A percentile compares a stretch with the other conserved stretches of the same genome.
phyloP scores from a whole-genome alignment of 176 grass and related monocot genomes.

The Bonia amplexicaulis region DNA sequence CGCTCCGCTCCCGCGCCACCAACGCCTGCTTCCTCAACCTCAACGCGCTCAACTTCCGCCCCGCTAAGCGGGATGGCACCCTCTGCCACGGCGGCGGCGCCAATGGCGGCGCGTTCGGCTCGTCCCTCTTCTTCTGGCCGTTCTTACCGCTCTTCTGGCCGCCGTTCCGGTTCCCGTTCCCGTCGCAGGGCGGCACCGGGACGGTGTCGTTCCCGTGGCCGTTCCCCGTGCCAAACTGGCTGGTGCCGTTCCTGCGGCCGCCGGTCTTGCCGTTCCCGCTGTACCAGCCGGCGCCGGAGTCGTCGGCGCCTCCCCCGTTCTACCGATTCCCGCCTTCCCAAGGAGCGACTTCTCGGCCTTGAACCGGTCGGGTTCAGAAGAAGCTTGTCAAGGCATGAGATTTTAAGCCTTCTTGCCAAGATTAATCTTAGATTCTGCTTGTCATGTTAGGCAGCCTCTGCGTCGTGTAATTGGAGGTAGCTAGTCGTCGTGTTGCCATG shows the following conservation, averaged over 20 bases:
- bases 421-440: not conserved
- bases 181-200: conserved; percentile 18
- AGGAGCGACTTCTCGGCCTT: conserved; percentile 8
- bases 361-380: not conserved
- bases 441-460: not conserved
- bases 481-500: not conserved
- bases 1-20: conserved; percentile 53
- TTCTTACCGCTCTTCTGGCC: conserved; percentile 70
- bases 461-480: not conserved
- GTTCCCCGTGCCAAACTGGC: conserved; percentile 59
- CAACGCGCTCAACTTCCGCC: conserved; percentile 87
- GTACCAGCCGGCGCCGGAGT: conserved; percentile 34
- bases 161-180: conserved; percentile 41
- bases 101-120: not conserved
- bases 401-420: conserved; percentile 27
- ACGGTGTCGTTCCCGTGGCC: conserved; percentile 65
- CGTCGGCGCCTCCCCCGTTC: conserved; percentile 48
- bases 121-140: conserved; percentile 85
- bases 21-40: conserved; percentile 89
- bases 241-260: conserved; percentile 62
- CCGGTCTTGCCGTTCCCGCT: conserved; percentile 72
- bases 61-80: conserved; percentile 42
- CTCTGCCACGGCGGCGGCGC: conserved; percentile 37
- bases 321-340: conserved; percentile 41
- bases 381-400: conserved; percentile 12